Base-by-base conservation (phyloP, 1,284 basidiomycete species). In the Sanguinoderma infundibulare region DNA sequence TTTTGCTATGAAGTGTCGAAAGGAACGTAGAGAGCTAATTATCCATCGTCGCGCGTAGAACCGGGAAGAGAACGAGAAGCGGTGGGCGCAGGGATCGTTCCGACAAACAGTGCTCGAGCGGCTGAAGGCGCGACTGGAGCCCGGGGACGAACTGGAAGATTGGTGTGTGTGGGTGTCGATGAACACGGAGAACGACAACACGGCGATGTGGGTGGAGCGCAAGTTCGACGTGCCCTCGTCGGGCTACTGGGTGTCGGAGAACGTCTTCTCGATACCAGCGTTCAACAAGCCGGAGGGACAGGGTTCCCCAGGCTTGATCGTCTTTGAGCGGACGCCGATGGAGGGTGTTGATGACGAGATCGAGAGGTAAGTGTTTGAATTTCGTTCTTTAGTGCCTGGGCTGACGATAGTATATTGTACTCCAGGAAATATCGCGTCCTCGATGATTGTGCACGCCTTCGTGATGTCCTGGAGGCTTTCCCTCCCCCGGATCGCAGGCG, bases 161-260 rank as follows among this genome's bases (percentile, higher is more conserved):
- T 90, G 87, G 87, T 77, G 78, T 9, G 68, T 85, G 24, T 92
- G 90, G 90, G 67, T 92, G n/a, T 89, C 89, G 2, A 77, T 85
- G 69, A 91, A 92, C 69, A 82, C 83, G 3, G 86, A 85, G 56
- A 85, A 80, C 65, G 90, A 92, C 67, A 83, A 82, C 14, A 91
- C 90, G 6, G 90, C 90, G 2, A 90, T 91, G 44, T 92, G 90
- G 90, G 67, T 91, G 49, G 86, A 91, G 69, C 80, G 80, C 64
- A 92, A 92, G 73, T 90, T 91, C 63, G 79, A 86, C 62, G 79
- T 90, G 17, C 87, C 87, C 0, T 71, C 76, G 2, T 87, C 87
- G 1, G 89, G 89, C 3, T 63, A 73, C 40, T 91, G 88, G 88
- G 74, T 75, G 10, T 78, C 80, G 14, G 87, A 87, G 64, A 74